Evolutionary conservation across 1,284 basidiomycete species (phyloP).

Genomic region (Inonotus hispidus): DNA sequence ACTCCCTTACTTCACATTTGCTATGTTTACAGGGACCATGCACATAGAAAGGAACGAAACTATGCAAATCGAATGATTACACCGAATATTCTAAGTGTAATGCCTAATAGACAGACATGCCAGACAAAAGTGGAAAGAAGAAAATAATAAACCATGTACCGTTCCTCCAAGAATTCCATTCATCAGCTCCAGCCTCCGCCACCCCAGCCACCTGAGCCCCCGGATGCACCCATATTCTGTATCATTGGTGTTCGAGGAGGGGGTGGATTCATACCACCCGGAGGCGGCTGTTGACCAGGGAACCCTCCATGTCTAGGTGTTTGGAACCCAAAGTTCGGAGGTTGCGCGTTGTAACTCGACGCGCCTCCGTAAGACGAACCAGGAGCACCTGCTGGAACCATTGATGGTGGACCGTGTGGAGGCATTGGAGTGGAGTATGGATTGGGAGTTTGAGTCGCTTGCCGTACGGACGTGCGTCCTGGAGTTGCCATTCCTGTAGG

Average conservation of each 20-base stretch:
- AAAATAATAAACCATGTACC: no score
- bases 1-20: not conserved
- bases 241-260: conserved; percentile 59
- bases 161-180: not conserved
- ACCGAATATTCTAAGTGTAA: conserved; percentile 4
- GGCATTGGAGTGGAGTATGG: conserved; percentile 45
- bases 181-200: conserved; percentile 29
- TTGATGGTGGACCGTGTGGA: conserved; percentile 17
- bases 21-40: not conserved
- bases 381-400: not conserved
- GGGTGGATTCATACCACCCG: conserved; percentile 53
- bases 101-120: not conserved
- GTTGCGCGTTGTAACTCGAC: not conserved
- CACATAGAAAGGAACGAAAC: not conserved
- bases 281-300: conserved; percentile 18
- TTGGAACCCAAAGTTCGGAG: conserved; percentile 10
- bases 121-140: not conserved
- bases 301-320: conserved; percentile 17
- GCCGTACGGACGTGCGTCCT: conserved; percentile 68
- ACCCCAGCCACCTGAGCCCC: conserved; percentile 13
- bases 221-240: conserved; percentile 38
- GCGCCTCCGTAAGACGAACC: conserved; percentile 13
- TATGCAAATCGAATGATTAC: conserved; percentile 7
- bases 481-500: conserved; percentile 62
- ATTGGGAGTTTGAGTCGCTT: conserved; percentile 67